Conservation (phyloP, 2,329 filamentous ascomycete species). For the Colletotrichum viniferum region DNA sequence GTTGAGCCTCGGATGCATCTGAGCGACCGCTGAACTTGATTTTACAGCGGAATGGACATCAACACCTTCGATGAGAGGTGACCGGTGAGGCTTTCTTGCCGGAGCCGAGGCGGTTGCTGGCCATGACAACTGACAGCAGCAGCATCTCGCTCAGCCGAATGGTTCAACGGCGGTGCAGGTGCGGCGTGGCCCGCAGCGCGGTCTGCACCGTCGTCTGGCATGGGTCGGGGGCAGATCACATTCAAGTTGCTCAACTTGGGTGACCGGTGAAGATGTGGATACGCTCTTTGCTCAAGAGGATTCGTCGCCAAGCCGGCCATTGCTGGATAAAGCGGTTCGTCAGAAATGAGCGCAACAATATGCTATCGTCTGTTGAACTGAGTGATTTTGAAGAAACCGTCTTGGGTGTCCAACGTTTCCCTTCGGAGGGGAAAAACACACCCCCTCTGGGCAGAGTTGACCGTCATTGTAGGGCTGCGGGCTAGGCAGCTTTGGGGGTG, state of each 20-base stretch:
- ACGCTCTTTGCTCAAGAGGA: neutral
- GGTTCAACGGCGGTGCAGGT: neutral
- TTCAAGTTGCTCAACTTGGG: constrained; percentile 4
- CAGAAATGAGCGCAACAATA: neutral
- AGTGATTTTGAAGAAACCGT: neutral
- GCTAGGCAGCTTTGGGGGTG: neutral
- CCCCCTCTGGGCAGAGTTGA: neutral
- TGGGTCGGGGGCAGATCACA: neutral
- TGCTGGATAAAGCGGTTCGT: neutral
- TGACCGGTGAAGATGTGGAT: constrained; percentile 20
- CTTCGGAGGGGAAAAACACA: neutral
- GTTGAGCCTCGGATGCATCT: neutral
- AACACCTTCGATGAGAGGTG: neutral
- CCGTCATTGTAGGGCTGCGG: neutral
- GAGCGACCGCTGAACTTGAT: neutral
- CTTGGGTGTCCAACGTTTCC: neutral
- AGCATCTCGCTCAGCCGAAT: neutral
- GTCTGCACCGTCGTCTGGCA: neutral
- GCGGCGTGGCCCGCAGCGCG: neutral
- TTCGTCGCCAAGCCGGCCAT: neutral
- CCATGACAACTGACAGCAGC: neutral
- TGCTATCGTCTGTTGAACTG: neutral
- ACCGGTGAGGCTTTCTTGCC: neutral
- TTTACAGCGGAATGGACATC: neutral
- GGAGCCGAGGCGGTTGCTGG: neutral